Percentiles rank a stretch among this genome's conserved stretches.
phyloP scores from a whole-genome alignment of 2,329 filamentous ascomycete genomes.

The Verticillium albo-atrum region DNA sequence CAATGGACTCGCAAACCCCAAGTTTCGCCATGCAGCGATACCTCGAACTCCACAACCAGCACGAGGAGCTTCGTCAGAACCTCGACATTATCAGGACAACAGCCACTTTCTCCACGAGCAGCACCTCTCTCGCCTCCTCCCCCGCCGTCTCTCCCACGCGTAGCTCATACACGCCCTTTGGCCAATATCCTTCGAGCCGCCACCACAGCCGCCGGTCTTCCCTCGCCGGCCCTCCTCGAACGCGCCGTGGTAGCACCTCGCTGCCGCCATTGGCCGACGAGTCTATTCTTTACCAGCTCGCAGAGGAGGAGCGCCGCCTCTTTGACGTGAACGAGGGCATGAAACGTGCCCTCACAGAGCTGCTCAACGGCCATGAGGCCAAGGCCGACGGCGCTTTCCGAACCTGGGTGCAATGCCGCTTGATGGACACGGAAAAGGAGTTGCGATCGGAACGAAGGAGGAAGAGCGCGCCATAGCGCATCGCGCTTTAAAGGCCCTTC shows the following conservation, averaged over 20 bases:
- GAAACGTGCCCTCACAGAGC: conserved; percentile 56
- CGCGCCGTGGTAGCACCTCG: conserved; percentile 7
- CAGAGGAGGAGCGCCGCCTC: conserved; percentile 47
- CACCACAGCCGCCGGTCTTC: conserved; percentile 36
- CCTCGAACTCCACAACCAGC: conserved; percentile 47
- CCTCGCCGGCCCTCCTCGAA: conserved; percentile 14
- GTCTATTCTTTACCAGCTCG: conserved; percentile 43
- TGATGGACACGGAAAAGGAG: conserved; percentile 59
- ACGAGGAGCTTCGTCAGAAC: conserved; percentile 46
- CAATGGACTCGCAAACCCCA: conserved; percentile 28
- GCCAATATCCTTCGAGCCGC: conserved; percentile 23
- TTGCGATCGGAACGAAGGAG: conserved; percentile 48
- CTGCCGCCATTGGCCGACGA: conserved; percentile 28
- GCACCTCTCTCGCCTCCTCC: conserved; percentile 35
- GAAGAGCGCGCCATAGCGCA: conserved; percentile 9
- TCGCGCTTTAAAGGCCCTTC: not conserved
- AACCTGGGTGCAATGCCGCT: conserved; percentile 53
- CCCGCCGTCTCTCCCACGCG: conserved; percentile 57
- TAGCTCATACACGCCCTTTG: conserved; percentile 38
- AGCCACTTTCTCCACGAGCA: conserved; percentile 23
- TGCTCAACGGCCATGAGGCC: conserved; percentile 55
- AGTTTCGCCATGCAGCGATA: conserved; percentile 50
- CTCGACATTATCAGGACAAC: conserved; percentile 47
- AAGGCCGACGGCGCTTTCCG: conserved; percentile 47
- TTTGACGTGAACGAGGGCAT: conserved; percentile 56